Conservation (phyloP, 2,329 filamentous ascomycete species). For the Esteya vermicola region DNA sequence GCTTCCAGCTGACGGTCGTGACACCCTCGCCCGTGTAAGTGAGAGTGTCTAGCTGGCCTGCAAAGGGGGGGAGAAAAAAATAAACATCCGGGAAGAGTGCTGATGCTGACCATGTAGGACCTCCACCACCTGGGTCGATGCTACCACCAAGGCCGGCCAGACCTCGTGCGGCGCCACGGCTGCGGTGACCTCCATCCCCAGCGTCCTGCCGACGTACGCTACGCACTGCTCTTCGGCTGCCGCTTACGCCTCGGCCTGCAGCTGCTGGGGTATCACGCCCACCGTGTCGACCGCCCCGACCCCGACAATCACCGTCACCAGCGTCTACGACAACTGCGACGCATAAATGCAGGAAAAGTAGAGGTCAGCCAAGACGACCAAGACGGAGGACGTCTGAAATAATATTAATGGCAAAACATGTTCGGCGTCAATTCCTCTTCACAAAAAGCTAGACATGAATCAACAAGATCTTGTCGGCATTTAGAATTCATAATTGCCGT, state of each 20-base stretch:
- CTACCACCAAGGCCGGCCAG: neutral
- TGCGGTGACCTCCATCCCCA: constrained; percentile 21
- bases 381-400: too few relatives aligned
- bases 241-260: constrained; percentile 27
- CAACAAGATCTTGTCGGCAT: too few relatives aligned
- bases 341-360: constrained; percentile 7
- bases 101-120: constrained; percentile 1
- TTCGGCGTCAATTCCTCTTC: too few relatives aligned
- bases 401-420: too few relatives aligned
- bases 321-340: constrained; percentile 26
- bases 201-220: constrained; percentile 25
- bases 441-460: too few relatives aligned
- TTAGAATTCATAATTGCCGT: too few relatives aligned
- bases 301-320: constrained; percentile 26
- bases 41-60: too few relatives aligned
- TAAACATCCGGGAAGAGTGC: neutral
- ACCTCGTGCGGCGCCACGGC: constrained; percentile 14
- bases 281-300: constrained; percentile 21
- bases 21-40: constrained; percentile 26
- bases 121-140: constrained; percentile 6
- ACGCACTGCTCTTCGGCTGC: constrained; percentile 19
- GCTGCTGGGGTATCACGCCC: constrained; percentile 29
- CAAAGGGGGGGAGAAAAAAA: neutral
- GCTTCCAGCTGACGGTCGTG: constrained; percentile 24
- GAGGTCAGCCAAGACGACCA: too few relatives aligned